A percentile compares a stretch with the other conserved stretches of the same genome.
Conservation (phyloP, 257 asterid genomes). For the Jacaranda copaia region DNA sequence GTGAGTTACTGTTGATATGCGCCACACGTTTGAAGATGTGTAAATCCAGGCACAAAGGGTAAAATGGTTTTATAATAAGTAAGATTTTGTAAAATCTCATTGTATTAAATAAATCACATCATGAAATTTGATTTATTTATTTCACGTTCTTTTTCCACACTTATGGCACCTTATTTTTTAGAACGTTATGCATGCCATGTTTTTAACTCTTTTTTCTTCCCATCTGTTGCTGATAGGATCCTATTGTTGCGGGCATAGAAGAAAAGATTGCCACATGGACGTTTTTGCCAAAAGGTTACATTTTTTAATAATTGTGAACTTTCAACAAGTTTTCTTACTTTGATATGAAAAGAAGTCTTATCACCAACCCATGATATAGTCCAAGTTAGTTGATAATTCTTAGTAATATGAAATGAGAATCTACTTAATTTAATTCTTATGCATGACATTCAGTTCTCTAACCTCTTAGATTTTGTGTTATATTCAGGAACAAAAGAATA, state of each 20-base stretch:
- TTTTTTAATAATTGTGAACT: neutral
- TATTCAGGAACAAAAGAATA: conserved; percentile 3
- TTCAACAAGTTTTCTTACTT: neutral
- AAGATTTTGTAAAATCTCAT: conserved; percentile 14
- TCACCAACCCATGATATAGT: conserved; percentile 13
- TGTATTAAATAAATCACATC: neutral
- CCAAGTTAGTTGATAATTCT: conserved; percentile 12
- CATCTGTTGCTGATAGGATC: conserved; percentile 64
- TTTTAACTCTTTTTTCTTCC: conserved; percentile 28
- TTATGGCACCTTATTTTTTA: conserved; percentile 20
- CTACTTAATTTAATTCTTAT: conserved; percentile 24
- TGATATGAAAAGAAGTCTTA: conserved; percentile 22
- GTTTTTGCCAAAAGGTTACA: conserved; percentile 86
- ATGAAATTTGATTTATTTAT: neutral
- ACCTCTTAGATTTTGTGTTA: neutral
- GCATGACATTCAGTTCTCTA: neutral
- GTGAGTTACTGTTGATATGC: conserved; percentile 14
- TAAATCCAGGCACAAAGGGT: neutral
- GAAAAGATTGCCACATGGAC: conserved; percentile 97
- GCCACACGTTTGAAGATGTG: neutral
- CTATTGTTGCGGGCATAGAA: conserved; percentile 90
- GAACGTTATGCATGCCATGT: conserved; percentile 2
- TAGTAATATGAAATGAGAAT: conserved; percentile 2
- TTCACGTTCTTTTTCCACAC: conserved; percentile 22
- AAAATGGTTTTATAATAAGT: neutral